Evolutionary conservation across 345 rosid species (phyloP).

Genomic region (Lepidium aucheri): DNA sequence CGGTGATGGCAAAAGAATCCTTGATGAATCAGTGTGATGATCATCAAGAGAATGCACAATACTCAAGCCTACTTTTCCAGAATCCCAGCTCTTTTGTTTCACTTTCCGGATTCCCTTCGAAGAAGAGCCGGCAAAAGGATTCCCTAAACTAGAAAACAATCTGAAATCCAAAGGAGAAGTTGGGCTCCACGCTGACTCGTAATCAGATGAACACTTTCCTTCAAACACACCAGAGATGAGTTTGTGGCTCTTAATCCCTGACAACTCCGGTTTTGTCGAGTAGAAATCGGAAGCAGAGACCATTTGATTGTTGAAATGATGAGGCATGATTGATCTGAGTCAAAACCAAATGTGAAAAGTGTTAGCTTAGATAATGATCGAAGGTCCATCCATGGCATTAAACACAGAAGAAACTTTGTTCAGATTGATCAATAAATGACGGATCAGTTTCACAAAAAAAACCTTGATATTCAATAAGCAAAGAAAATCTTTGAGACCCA

Average conservation of each 20-base stretch:
- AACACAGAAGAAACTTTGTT: background rate
- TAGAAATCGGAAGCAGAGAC: slow-evolving; percentile 24
- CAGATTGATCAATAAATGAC: background rate
- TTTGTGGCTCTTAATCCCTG: slow-evolving; percentile 27
- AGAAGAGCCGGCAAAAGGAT: slow-evolving; percentile 36
- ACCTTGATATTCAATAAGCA: background rate
- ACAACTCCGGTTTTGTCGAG: slow-evolving; percentile 14
- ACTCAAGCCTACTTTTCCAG: slow-evolving; percentile 72
- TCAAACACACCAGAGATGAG: slow-evolving; percentile 46
- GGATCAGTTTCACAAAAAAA: background rate
- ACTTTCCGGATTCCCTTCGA: slow-evolving; percentile 3
- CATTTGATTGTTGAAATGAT: slow-evolving; percentile 41
- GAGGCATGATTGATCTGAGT: slow-evolving; percentile 39
- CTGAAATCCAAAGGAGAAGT: slow-evolving; percentile 81
- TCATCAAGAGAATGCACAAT: slow-evolving; percentile 62
- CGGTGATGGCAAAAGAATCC: slow-evolving; percentile 4
- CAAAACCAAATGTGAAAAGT: background rate
- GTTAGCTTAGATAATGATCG: background rate
- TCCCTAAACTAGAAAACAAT: slow-evolving; percentile 45
- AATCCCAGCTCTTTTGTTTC: slow-evolving; percentile 64
- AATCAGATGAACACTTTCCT: slow-evolving; percentile 58
- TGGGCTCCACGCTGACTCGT: slow-evolving; percentile 75
- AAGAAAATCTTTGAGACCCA: background rate
- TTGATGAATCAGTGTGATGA: slow-evolving; percentile 21
- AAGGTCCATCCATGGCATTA: background rate